Base-by-base conservation (phyloP, 371 early-diverging fungal species). In the Mucor plumbeus region DNA sequence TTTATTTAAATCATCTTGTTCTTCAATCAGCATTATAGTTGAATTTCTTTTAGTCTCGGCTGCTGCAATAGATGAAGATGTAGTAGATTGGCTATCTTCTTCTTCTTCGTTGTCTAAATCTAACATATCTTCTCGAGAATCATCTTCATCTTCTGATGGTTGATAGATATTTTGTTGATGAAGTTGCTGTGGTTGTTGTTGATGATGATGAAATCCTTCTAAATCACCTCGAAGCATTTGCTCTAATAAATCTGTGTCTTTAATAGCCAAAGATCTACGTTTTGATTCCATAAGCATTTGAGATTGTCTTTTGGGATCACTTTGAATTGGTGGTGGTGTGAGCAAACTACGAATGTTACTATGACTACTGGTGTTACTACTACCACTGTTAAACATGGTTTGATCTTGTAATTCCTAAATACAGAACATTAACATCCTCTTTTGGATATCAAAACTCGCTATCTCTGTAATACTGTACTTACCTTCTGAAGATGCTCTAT, bases 241-340 rank as follows among this genome's bases (percentile, higher is more conserved):
- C 44, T 83, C 83, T 15, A 83, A 60, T 33, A 76, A 65, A 44
- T 79, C 70, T 0, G 79, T 79, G 33, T 83, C 84, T 57, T 84
- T 81, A 47, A 78, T 73, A 36, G 80, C 80, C 3, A 80, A 67
- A 3, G 84, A 81, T 48, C 79, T 71, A 26, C 84, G 77, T 54
- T 84, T 84, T 5, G 80, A 74, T 64, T 73, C 80, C 84, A 84
- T 81, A 13, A 84, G 65, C 33, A 81, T n/a, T 15, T 80, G 80
- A n/a, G 84, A 84, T 63, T 81, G 81, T 59, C 77, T 71, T 64
- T 72, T 76, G 39, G 79, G 76, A 54, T 81, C 81, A n/a, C 54
- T 62, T 50, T 68, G 76, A 21, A 53, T 53, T 0, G 40, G 55
- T 35, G 59, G 68, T 36, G 68, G 59, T 26, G 68, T 67, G 10